phyloP scores from a whole-genome alignment of 371 early-diverging fungal species.

The Mucor plumbeus region DNA sequence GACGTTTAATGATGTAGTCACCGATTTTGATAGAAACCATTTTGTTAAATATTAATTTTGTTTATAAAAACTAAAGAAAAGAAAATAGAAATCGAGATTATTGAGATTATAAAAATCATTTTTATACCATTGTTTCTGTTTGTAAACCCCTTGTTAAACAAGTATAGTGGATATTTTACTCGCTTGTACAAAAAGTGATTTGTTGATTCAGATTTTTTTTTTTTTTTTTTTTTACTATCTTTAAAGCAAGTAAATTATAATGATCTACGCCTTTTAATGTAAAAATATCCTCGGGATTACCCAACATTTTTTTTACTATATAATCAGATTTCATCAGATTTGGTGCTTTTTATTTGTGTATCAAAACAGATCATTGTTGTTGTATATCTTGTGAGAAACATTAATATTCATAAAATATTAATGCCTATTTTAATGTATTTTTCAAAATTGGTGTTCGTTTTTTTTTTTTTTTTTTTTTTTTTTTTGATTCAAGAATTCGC shows the following conservation, averaged over 20 bases:
- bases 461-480: not conserved
- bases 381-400: not conserved
- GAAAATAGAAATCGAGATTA: not conserved
- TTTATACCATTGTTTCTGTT: constrained; percentile 9
- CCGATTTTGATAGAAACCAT: constrained; percentile 36
- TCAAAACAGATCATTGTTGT: not conserved
- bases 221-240: not conserved
- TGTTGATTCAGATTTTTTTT: constrained; percentile 10
- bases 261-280: not conserved
- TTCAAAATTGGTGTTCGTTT: not conserved
- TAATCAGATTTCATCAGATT: not conserved
- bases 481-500: not conserved
- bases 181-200: not conserved
- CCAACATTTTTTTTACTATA: not conserved
- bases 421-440: not conserved
- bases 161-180: not conserved
- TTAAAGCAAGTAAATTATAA: not conserved
- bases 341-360: not conserved
- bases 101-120: not conserved
- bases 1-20: constrained; percentile 41
- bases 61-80: not conserved
- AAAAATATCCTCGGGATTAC: not conserved
- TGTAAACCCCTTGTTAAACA: constrained; percentile 13
- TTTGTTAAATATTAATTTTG: not conserved
- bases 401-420: not conserved